These are phyloP conservation scores for Mycena metata DNA, from an alignment of 768 basidiomycete genomes.

Conservation along the genomic window DNA sequence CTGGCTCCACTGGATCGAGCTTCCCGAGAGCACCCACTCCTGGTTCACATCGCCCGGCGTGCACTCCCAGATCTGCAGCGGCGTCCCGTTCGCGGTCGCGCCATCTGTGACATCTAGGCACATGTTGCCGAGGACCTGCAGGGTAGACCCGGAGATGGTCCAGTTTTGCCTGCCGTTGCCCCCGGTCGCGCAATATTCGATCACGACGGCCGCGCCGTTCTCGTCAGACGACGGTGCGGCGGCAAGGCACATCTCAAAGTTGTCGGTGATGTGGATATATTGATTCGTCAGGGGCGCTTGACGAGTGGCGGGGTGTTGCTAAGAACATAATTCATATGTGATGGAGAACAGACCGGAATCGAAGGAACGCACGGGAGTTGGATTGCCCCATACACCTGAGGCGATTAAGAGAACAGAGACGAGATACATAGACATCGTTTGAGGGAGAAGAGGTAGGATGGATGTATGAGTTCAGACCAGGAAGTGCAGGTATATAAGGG, in stretches of 20 bases:
- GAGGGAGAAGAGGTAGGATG: conserved; percentile 14
- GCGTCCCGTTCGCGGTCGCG: conserved; percentile 13
- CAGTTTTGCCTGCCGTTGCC: conserved; percentile 39
- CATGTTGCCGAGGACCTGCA: conserved; percentile 36
- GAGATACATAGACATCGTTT: conserved; percentile 10
- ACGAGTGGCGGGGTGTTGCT: background rate
- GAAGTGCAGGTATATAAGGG: conserved; percentile 5
- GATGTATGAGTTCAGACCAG: background rate
- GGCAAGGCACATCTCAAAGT: conserved; percentile 6
- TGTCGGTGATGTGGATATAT: conserved; percentile 20
- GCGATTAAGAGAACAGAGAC: background rate
- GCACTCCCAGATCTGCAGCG: conserved; percentile 18
- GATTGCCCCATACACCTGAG: conserved; percentile 14
- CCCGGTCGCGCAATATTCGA: conserved; percentile 36
- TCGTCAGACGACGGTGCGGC: too few relatives aligned
- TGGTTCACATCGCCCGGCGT: conserved; percentile 24
- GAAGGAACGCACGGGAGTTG: conserved; percentile 14
- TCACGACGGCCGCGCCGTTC: background rate
- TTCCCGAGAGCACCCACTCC: conserved; percentile 26
- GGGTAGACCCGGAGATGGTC: conserved; percentile 36
- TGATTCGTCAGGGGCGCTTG: background rate
- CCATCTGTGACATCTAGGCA: conserved; percentile 40
- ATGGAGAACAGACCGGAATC: background rate
- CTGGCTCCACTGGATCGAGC: conserved; percentile 15
- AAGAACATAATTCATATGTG: background rate